Base-by-base conservation (phyloP, 805 yeast genomes). In the Zygoascus ofunaensis region DNA sequence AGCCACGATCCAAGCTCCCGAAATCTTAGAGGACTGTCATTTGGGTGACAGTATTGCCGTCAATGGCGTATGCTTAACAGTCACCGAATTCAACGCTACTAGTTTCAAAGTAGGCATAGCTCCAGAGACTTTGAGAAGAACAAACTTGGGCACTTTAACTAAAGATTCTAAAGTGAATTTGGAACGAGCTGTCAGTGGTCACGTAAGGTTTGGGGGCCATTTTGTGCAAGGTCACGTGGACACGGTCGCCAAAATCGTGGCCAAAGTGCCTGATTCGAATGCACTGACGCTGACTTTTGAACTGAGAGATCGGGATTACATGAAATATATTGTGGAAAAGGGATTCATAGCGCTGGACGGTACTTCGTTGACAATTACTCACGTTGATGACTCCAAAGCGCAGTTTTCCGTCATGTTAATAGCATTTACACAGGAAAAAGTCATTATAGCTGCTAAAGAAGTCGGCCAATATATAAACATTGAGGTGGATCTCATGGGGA, bases 201-300 rank as follows among this genome's bases (percentile, higher is more conserved):
- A 84, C 43, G 85, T 79, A 4, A 71, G 98, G 50, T 77, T 89
- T 56, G 99, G 99, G 20, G 99, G 99, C 0, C 99, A 92, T 63
- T 77, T 90, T 51, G 99, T 92, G 2, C 98, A 92, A 54, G 99
- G 98, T 4, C 99, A 92, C 66, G 87, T 92, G 23, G 99, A 92
- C 61, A 85, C 96, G 0, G 72, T 81, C 30, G 96, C 96, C 2
- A 62, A 60, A 30, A 81, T 90, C 34, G 71, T 73, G 1, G 61
- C 64, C 0, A 70, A 64, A 22, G 63, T 52, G 7, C 65, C 74
- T 1, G 97, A 89, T 57, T 72, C 79, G 1, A 85, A 87, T 61
- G 80, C 97, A 1, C 67, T 87, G 28, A 70, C 80, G 3, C 82
- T 79, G 60, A 82, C 85, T 3, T 89, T 90, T 63, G 63, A 76